Percentiles rank a stretch among this genome's conserved stretches.
phyloP scores from a whole-genome alignment of 176 grass and related monocot species.

The Cenchrus americanus region DNA sequence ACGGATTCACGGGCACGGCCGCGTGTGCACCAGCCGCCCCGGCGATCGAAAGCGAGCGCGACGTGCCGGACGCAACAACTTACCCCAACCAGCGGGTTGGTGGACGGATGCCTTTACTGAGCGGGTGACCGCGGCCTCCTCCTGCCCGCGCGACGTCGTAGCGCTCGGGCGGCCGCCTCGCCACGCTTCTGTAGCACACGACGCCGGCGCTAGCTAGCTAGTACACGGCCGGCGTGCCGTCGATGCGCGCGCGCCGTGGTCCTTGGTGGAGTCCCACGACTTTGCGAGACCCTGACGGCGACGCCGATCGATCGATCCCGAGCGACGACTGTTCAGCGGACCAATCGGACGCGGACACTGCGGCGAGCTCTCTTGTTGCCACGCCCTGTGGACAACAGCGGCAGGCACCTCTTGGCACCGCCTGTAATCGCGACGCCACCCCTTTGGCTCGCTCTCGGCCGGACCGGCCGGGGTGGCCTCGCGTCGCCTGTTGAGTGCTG shows the following conservation, averaged over 20 bases:
- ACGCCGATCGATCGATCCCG: background rate
- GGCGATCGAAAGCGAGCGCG: conserved; percentile 13
- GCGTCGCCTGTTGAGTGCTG: background rate
- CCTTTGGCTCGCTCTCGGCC: background rate
- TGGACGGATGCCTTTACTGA: conserved; percentile 14
- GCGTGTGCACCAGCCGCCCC: background rate
- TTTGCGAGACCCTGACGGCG: background rate
- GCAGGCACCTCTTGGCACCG: background rate
- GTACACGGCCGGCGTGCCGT: background rate
- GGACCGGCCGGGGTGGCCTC: background rate
- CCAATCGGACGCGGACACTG: conserved; percentile 19
- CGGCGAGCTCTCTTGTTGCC: background rate
- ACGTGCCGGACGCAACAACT: conserved; percentile 39
- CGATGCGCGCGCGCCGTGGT: conserved; percentile 27
- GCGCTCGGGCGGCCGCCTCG: background rate
- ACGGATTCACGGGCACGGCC: background rate
- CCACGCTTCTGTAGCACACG: background rate
- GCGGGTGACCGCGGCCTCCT: background rate
- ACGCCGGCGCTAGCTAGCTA: background rate
- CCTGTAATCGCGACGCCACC: background rate
- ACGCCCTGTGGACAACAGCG: background rate
- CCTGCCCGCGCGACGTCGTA: background rate
- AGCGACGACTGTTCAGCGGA: conserved; percentile 3
- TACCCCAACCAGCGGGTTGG: conserved; percentile 6
- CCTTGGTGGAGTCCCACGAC: background rate